These are phyloP conservation scores for Hortaea sp. DNA, from an alignment of 2,329 filamentous ascomycete genomes.

Conservation along the genomic window DNA sequence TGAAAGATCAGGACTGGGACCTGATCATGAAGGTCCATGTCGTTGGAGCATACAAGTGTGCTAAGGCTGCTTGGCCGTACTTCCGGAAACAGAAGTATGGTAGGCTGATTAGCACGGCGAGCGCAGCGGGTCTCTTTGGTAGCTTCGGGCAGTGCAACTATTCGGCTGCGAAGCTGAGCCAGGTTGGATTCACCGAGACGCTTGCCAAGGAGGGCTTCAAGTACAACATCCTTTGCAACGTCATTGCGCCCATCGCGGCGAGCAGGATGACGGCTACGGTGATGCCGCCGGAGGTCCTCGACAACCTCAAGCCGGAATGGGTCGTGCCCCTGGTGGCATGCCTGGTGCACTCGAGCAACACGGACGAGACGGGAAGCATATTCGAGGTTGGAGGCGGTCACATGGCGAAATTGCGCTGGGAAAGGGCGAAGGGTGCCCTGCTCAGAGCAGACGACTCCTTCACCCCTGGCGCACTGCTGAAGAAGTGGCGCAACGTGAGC, in stretches of 20 bases:
- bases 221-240: conserved; percentile 95
- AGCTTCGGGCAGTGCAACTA: conserved; percentile 96
- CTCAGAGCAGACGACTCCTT: conserved; percentile 81
- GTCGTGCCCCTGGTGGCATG: conserved; percentile 86
- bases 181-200: conserved; percentile 96
- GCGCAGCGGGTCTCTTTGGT: conserved; percentile 90
- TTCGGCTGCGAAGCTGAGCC: conserved; percentile 88
- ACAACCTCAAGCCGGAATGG: conserved; percentile 83
- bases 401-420: conserved; percentile 88
- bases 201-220: conserved; percentile 94
- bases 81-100: conserved; percentile 99
- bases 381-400: conserved; percentile 92
- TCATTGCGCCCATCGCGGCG: conserved; percentile 89
- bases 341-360: conserved; percentile 77
- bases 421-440: conserved; percentile 79
- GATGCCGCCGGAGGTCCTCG: conserved; percentile 87
- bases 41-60: conserved; percentile 88
- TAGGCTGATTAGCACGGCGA: conserved; percentile 90
- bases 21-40: conserved; percentile 88
- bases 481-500: conserved; percentile 79
- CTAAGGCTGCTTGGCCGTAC: conserved; percentile 88
- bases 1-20: conserved; percentile 96
- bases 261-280: conserved; percentile 92
- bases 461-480: conserved; percentile 76
- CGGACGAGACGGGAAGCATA: conserved; percentile 72